A percentile compares a stretch with the other conserved stretches of the same genome.
These are phyloP conservation scores for Zychaea mexicana DNA, from an alignment of 371 early-diverging fungal genomes.

Conservation along the genomic window DNA sequence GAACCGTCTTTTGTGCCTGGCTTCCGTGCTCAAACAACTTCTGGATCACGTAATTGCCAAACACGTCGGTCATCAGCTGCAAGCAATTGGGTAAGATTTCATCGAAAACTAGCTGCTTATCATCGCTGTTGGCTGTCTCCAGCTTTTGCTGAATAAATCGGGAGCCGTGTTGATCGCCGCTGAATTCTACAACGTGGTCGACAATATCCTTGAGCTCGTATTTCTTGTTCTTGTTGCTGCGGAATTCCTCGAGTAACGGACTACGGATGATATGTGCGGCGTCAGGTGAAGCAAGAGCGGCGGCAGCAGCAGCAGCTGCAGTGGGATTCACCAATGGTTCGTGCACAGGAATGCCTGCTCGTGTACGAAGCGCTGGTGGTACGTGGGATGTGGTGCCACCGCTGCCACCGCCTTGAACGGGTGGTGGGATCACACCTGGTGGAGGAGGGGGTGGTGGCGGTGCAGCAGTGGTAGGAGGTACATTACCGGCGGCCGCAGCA, in stretches of 20 bases:
- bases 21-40: constrained; percentile 98
- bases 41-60: constrained; percentile 99
- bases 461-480: not conserved
- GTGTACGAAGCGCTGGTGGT: not conserved
- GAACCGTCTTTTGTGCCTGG: constrained; percentile 81
- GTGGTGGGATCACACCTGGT: not conserved
- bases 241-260: constrained; percentile 89
- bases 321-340: not conserved
- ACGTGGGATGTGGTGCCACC: not conserved
- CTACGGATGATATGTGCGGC: constrained; percentile 63
- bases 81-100: constrained; percentile 93
- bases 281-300: constrained; percentile 12
- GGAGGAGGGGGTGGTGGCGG: not conserved
- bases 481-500: not conserved
- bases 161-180: constrained; percentile 99
- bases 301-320: constrained; percentile 3
- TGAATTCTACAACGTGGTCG: constrained; percentile 94
- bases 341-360: not conserved
- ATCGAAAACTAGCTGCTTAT: constrained; percentile 95
- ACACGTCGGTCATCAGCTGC: constrained; percentile 98
- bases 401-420: not conserved
- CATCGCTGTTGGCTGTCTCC: constrained; percentile 90
- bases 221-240: constrained; percentile 91
- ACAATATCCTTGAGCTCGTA: constrained; percentile 93
- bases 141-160: constrained; percentile 99